Conservation (phyloP, 148 eudicot species). For the Oxyria digyna region DNA sequence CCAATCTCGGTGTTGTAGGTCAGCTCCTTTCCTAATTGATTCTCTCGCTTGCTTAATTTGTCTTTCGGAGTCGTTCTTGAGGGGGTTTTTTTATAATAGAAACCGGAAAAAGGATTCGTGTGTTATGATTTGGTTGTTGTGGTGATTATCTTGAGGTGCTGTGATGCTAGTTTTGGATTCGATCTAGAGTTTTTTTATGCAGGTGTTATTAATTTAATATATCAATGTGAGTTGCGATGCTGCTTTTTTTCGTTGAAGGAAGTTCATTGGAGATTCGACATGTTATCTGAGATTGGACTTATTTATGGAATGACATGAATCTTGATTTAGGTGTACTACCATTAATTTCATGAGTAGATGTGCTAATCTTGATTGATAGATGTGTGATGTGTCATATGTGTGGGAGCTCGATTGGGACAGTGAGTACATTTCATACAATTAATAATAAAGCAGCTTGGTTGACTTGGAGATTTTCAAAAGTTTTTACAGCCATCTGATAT, state of each 20-base stretch:
- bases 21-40: neutral
- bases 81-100: neutral
- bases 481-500: no score
- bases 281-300: no score
- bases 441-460: no score
- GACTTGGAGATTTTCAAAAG: no score
- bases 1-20: constrained; percentile 61
- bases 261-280: no score
- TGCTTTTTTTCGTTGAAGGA: neutral
- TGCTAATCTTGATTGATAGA: no score
- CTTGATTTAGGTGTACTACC: no score
- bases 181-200: neutral
- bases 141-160: neutral
- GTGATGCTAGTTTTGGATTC: neutral
- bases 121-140: neutral
- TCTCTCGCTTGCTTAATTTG: neutral
- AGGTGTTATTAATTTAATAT: neutral
- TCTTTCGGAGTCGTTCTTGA: neutral
- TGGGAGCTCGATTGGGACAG: no score
- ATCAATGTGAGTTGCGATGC: neutral
- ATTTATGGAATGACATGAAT: no score
- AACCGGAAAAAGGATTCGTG: neutral
- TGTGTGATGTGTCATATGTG: no score
- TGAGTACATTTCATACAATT: no score
- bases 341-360: no score